phyloP scores from a whole-genome alignment of 345 rosid genomes.

The Citrus reticulata region DNA sequence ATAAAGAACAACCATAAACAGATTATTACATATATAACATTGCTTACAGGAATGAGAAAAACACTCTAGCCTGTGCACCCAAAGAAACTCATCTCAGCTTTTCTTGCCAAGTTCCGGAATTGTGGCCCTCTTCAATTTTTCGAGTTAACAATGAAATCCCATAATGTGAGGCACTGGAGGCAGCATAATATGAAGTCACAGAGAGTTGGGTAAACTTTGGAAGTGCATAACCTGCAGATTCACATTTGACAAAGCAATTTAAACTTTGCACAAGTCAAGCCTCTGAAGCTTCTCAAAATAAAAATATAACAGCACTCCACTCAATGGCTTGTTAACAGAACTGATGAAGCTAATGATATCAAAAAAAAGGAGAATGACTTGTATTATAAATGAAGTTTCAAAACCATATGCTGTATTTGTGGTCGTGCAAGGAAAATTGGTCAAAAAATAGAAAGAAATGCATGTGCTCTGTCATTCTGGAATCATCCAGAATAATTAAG shows the following conservation, averaged over 20 bases:
- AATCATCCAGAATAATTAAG: neutral
- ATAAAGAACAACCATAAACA: neutral
- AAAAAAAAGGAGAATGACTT: neutral
- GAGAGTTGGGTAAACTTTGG: constrained; percentile 82
- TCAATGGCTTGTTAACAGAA: neutral
- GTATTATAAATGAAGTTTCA: neutral
- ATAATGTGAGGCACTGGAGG: constrained; percentile 93
- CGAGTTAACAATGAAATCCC: constrained; percentile 80
- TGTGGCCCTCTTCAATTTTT: constrained; percentile 57
- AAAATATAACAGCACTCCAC: neutral
- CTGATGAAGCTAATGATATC: neutral
- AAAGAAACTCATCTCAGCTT: constrained; percentile 33
- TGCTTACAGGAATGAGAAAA: constrained; percentile 1
- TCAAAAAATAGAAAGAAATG: neutral
- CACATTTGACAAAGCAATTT: constrained; percentile 17
- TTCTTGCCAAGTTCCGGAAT: constrained; percentile 42
- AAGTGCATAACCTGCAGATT: constrained; percentile 66
- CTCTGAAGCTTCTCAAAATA: neutral
- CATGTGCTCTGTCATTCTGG: neutral
- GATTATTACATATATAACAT: neutral
- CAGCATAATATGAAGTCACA: constrained; percentile 82
- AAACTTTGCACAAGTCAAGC: neutral
- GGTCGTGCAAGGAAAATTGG: neutral
- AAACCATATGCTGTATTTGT: neutral
- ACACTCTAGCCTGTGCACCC: constrained; percentile 4